phyloP scores from a whole-genome alignment of 345 rosid genomes.

The Carallia brachiata region DNA sequence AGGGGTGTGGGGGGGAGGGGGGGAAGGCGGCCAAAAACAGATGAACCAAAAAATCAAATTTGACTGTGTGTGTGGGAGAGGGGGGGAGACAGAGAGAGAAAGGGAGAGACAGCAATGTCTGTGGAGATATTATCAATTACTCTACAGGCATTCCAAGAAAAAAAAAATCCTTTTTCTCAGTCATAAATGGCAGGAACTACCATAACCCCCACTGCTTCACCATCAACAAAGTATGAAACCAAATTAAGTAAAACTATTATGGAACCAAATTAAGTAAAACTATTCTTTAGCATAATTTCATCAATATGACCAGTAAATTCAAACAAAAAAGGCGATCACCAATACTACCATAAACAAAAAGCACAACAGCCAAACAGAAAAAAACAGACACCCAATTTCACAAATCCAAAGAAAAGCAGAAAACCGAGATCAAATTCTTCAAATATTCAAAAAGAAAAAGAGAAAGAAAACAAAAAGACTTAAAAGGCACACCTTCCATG shows the following conservation, averaged over 20 bases:
- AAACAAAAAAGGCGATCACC: background rate
- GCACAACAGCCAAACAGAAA: background rate
- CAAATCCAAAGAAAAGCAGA: slow-evolving; percentile 13
- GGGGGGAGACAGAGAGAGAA: background rate
- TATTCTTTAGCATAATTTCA: too few relatives aligned
- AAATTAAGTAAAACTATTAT: background rate
- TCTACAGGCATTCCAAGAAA: background rate
- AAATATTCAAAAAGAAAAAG: background rate
- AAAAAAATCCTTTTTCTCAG: background rate
- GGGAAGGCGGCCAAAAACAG: too few relatives aligned
- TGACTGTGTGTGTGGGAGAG: background rate
- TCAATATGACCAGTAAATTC: background rate
- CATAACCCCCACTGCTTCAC: background rate
- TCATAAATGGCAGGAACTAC: background rate
- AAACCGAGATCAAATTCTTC: background rate
- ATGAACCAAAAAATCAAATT: too few relatives aligned
- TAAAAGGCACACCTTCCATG: slow-evolving; percentile 67
- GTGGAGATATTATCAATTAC: background rate
- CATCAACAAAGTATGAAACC: background rate
- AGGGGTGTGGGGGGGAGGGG: too few relatives aligned
- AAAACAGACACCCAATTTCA: slow-evolving; percentile 4
- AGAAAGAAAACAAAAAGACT: background rate
- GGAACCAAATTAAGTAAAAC: too few relatives aligned
- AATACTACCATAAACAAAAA: background rate
- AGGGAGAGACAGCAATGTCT: background rate